These are phyloP conservation scores for Larix kaempferi DNA, from an alignment of 75 land plant genomes.

Conservation along the genomic window DNA sequence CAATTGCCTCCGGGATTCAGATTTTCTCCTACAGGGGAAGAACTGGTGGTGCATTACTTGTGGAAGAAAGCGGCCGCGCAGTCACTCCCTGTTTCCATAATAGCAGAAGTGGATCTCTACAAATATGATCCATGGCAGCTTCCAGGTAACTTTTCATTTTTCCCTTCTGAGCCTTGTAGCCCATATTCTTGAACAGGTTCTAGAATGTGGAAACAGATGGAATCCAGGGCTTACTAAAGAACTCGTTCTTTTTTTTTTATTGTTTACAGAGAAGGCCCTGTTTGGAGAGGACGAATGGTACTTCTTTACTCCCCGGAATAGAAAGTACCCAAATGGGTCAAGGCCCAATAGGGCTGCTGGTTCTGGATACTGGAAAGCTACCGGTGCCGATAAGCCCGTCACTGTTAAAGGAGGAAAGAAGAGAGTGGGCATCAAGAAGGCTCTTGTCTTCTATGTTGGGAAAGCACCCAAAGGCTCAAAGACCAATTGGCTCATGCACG, in stretches of 20 bases:
- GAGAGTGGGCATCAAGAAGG: slow-evolving; percentile 14
- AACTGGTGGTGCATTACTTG: slow-evolving; percentile 28
- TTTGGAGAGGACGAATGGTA: slow-evolving; percentile 15
- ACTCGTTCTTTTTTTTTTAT: not conserved
- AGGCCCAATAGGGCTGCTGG: slow-evolving; percentile 18
- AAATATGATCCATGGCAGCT: slow-evolving; percentile 26
- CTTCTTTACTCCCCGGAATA: slow-evolving; percentile 11
- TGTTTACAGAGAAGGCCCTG: slow-evolving; percentile 5
- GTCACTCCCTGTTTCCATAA: slow-evolving; percentile 23
- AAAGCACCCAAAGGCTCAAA: slow-evolving; percentile 14
- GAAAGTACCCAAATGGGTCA: slow-evolving; percentile 18
- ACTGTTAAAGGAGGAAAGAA: slow-evolving; percentile 6
- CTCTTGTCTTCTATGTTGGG: slow-evolving; percentile 19
- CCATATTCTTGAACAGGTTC: not conserved
- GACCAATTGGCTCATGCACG: slow-evolving; percentile 21
- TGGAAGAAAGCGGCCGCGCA: slow-evolving; percentile 16
- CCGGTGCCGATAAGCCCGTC: slow-evolving; percentile 14
- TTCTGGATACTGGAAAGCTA: slow-evolving; percentile 20
- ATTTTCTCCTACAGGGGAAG: slow-evolving; percentile 29
- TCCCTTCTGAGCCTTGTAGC: too few relatives aligned
- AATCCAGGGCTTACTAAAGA: too few relatives aligned
- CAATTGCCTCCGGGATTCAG: slow-evolving; percentile 29
- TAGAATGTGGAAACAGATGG: too few relatives aligned
- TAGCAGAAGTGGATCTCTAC: slow-evolving; percentile 35
- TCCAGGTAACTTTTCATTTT: slow-evolving; percentile 4